A percentile compares a stretch with the other conserved stretches of the same genome.
Evolutionary conservation across 306 rosid species (phyloP).

Genomic region (Lathyrus tuberosus): DNA sequence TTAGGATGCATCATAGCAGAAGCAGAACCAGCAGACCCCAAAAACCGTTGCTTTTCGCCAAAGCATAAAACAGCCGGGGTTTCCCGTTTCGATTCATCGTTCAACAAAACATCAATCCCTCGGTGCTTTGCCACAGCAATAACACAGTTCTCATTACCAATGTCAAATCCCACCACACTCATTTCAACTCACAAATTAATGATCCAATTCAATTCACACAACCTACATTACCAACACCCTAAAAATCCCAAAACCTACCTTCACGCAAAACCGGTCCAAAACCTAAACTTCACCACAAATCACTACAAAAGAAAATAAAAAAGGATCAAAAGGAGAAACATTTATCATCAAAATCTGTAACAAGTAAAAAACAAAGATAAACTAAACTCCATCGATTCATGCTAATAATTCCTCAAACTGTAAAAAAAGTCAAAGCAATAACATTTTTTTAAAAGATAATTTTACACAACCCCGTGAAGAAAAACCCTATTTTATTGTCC

Average conservation of each 20-base stretch:
- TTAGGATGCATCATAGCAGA: constrained; percentile 85
- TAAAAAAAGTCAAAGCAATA: constrained; percentile 7
- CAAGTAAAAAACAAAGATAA: background rate
- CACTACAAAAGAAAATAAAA: constrained; percentile 32
- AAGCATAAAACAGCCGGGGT: constrained; percentile 87
- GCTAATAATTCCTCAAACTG: constrained; percentile 1
- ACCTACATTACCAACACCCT: constrained; percentile 33
- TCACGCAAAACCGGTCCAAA: constrained; percentile 29
- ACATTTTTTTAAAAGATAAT: background rate
- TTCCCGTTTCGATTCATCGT: constrained; percentile 90
- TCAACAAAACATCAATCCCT: constrained; percentile 87
- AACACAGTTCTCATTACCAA: constrained; percentile 97
- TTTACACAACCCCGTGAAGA: constrained; percentile 20
- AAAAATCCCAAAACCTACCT: constrained; percentile 17
- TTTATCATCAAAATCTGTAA: background rate
- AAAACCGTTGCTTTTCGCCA: constrained; percentile 92
- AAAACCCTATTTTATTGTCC: constrained; percentile 2
- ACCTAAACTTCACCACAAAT: constrained; percentile 39
- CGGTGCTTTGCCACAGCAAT: constrained; percentile 86
- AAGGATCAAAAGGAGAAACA: background rate
- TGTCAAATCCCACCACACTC: constrained; percentile 96
- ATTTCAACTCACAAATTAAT: constrained; percentile 43
- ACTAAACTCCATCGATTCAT: constrained; percentile 10
- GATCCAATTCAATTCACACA: constrained; percentile 33
- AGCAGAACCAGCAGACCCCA: constrained; percentile 94